These are phyloP conservation scores for Beauveria australis DNA, from an alignment of 2,329 filamentous ascomycete species.

Conservation along the genomic window DNA sequence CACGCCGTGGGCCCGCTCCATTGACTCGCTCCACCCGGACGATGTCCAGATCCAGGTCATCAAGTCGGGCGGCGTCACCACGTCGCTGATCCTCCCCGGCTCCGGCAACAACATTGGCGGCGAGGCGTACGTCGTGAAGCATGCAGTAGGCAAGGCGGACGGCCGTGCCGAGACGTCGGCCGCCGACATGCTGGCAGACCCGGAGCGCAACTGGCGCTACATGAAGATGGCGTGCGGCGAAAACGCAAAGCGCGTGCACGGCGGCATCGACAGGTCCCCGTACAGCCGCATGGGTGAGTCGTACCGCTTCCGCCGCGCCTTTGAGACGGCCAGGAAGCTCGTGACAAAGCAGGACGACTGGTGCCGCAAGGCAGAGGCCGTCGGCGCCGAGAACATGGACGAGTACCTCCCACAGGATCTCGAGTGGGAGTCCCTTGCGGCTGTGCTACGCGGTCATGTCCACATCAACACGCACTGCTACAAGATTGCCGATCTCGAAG, in stretches of 20 bases:
- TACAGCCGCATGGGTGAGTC: slow-evolving; percentile 59
- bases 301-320: slow-evolving; percentile 60
- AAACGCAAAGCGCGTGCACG: slow-evolving; percentile 57
- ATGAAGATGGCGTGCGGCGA: slow-evolving; percentile 74
- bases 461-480: slow-evolving; percentile 67
- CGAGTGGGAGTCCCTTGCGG: slow-evolving; percentile 54
- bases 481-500: slow-evolving; percentile 59
- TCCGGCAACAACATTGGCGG: slow-evolving; percentile 68
- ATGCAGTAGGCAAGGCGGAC: slow-evolving; percentile 51
- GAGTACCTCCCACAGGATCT: slow-evolving; percentile 55
- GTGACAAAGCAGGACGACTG: slow-evolving; percentile 59
- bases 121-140: slow-evolving; percentile 62
- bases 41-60: slow-evolving; percentile 61
- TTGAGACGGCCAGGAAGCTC: slow-evolving; percentile 51
- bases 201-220: slow-evolving; percentile 57
- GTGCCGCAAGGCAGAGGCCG: slow-evolving; percentile 48
- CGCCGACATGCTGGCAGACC: slow-evolving; percentile 56
- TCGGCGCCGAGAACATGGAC: slow-evolving; percentile 42
- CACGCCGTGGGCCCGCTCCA: slow-evolving; percentile 59
- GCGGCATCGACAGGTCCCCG: slow-evolving; percentile 43
- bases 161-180: slow-evolving; percentile 56
- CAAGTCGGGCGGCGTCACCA: slow-evolving; percentile 66
- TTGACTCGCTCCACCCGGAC: slow-evolving; percentile 55
- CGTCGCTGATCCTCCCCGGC: slow-evolving; percentile 57
- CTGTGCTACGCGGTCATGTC: slow-evolving; percentile 58